A percentile compares a stretch with the other conserved stretches of the same genome.
Evolutionary conservation across 495 filamentous ascomycete species (phyloP).

Genomic region (Neurospora sp.): DNA sequence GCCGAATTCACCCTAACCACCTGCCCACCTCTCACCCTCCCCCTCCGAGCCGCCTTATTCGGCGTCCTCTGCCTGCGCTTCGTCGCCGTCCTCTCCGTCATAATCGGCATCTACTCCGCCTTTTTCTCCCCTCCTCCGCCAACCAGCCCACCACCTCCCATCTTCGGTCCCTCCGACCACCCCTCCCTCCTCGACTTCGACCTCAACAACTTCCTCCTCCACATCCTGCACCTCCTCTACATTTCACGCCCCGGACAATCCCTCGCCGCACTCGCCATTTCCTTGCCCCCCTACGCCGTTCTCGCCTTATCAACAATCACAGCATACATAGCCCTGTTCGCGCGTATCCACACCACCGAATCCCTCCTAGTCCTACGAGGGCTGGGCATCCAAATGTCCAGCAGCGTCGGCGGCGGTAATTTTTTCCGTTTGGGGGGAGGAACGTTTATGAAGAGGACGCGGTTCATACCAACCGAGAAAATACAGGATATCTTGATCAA

Average conservation of each 20-base stretch:
- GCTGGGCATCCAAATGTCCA: constrained; percentile 74
- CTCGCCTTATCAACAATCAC: constrained; percentile 5
- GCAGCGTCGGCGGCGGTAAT: background rate
- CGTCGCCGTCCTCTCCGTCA: constrained; percentile 17
- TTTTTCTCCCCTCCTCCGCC: constrained; percentile 3
- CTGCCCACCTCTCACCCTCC: constrained; percentile 45
- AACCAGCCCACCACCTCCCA: background rate
- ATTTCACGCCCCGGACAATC: constrained; percentile 20
- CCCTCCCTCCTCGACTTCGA: background rate
- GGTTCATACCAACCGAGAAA: constrained; percentile 87
- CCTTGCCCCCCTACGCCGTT: constrained; percentile 25
- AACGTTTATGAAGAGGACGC: constrained; percentile 37
- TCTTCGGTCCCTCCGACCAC: background rate
- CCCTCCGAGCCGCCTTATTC: constrained; percentile 43
- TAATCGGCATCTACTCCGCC: constrained; percentile 27
- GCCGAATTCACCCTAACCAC: constrained; percentile 79
- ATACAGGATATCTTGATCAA: constrained; percentile 91
- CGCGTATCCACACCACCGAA: constrained; percentile 54
- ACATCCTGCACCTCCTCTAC: constrained; percentile 24
- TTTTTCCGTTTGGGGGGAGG: constrained; percentile 37
- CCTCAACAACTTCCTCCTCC: constrained; percentile 16
- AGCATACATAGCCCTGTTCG: constrained; percentile 23
- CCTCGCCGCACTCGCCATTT: constrained; percentile 26
- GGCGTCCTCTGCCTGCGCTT: constrained; percentile 40
- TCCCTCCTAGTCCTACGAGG: constrained; percentile 79